A percentile compares a stretch with the other conserved stretches of the same genome.
Evolutionary conservation across 257 asterid genomes (phyloP).

Genomic region (Jasminum sambac): DNA sequence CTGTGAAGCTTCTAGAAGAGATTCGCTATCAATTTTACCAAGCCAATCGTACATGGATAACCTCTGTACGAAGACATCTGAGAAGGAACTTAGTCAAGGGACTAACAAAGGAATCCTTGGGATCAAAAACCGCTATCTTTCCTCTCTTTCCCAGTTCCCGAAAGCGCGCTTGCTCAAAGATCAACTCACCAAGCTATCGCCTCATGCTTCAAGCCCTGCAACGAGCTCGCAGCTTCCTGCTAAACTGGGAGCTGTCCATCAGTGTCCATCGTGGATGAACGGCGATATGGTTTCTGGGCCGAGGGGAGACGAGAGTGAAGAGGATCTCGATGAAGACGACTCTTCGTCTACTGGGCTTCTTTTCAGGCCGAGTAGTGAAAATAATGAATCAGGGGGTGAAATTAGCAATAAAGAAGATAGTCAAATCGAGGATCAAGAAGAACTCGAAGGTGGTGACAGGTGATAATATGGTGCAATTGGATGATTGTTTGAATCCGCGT

Average conservation of each 20-base stretch:
- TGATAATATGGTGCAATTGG: slow-evolving; percentile 26
- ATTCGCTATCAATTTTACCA: slow-evolving; percentile 68
- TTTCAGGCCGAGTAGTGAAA: slow-evolving; percentile 47
- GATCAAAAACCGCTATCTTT: slow-evolving; percentile 55
- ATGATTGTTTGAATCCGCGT: not conserved
- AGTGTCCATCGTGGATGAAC: slow-evolving; percentile 77
- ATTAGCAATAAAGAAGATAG: slow-evolving; percentile 67
- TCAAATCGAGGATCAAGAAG: slow-evolving; percentile 93
- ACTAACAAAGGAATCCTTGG: slow-evolving; percentile 42
- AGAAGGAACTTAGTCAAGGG: slow-evolving; percentile 58
- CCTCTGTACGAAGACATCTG: slow-evolving; percentile 58
- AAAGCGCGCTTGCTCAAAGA: slow-evolving; percentile 72
- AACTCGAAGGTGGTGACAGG: slow-evolving; percentile 89
- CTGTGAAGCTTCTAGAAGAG: slow-evolving; percentile 59
- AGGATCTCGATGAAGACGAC: slow-evolving; percentile 61
- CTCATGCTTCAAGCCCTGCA: slow-evolving; percentile 41
- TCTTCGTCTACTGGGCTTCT: slow-evolving; percentile 51
- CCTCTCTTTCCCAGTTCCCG: slow-evolving; percentile 81
- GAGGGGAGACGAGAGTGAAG: slow-evolving; percentile 46
- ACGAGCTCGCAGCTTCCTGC: slow-evolving; percentile 33
- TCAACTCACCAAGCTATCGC: slow-evolving; percentile 28
- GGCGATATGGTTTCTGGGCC: slow-evolving; percentile 27
- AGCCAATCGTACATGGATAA: slow-evolving; percentile 79
- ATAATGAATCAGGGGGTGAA: slow-evolving; percentile 54
- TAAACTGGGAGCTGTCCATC: slow-evolving; percentile 39